A percentile compares a stretch with the other conserved stretches of the same genome.
Evolutionary conservation across 768 basidiomycete species (phyloP).

Genomic region (Leccinum ochraceum): DNA sequence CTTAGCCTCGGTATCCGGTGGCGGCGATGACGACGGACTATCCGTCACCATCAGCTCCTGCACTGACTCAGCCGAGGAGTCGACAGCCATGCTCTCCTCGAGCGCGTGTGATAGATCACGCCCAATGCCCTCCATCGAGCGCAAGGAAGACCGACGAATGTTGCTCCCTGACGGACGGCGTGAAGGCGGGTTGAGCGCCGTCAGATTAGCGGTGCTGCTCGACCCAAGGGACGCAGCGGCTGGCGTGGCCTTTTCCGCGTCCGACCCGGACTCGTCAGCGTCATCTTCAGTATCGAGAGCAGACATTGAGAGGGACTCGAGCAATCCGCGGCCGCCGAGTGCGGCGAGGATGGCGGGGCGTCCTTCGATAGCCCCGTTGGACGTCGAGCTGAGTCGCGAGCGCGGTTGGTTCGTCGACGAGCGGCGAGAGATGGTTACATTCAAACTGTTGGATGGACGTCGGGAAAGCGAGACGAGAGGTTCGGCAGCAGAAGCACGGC

Average conservation of each 20-base stretch:
- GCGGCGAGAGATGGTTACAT: conserved; percentile 33
- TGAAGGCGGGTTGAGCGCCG: conserved; percentile 2
- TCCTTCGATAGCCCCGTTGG: conserved; percentile 15
- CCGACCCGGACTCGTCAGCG: conserved; percentile 22
- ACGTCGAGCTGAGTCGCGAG: conserved; percentile 15
- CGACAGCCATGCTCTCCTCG: conserved; percentile 19
- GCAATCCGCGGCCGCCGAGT: conserved; percentile 33
- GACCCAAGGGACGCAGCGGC: background rate
- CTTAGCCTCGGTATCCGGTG: conserved; percentile 1
- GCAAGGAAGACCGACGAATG: conserved; percentile 13
- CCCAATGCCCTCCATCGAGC: conserved; percentile 36
- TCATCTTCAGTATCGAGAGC: conserved; percentile 55
- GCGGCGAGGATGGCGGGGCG: conserved; percentile 24
- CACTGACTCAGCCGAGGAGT: background rate
- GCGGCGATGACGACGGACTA: conserved; percentile 1
- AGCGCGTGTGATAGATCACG: conserved; percentile 34
- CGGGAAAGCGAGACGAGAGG: conserved; percentile 17
- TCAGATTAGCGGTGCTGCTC: background rate
- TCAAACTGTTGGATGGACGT: conserved; percentile 25
- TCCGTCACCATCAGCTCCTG: background rate
- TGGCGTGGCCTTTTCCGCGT: conserved; percentile 16
- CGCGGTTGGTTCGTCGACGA: conserved; percentile 28
- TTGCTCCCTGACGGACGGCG: conserved; percentile 16
- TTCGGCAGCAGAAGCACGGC: conserved; percentile 37
- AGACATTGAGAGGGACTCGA: conserved; percentile 50